These are phyloP conservation scores for Xylaria sp. DNA, from an alignment of 2,329 filamentous ascomycete species.

Conservation along the genomic window DNA sequence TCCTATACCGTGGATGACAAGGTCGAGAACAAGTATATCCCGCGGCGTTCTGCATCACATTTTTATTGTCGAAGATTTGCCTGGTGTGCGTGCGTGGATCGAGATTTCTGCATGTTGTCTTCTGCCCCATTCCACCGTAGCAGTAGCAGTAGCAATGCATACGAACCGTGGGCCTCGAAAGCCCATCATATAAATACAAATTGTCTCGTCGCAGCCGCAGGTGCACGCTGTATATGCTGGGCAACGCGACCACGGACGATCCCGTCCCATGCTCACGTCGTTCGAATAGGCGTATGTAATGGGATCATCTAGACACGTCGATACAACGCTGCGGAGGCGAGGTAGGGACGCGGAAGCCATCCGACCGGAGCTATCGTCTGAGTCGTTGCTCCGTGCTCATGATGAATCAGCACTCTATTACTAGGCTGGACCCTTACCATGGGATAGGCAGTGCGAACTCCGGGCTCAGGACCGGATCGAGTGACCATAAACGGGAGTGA, in stretches of 20 bases:
- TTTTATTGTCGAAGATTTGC: slow-evolving; percentile 6
- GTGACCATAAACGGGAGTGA: slow-evolving; percentile 23
- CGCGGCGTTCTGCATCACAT: slow-evolving; percentile 5
- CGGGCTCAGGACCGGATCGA: slow-evolving; percentile 17
- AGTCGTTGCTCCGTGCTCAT: slow-evolving; percentile 19
- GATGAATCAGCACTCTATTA: slow-evolving; percentile 24
- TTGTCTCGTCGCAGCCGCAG: slow-evolving; percentile 25
- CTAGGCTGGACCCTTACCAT: slow-evolving; percentile 9
- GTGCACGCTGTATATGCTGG: slow-evolving; percentile 23
- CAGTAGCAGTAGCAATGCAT: slow-evolving; percentile 31
- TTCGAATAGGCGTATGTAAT: slow-evolving; percentile 19
- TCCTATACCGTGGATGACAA: slow-evolving; percentile 9
- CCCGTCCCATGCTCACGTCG: slow-evolving; percentile 27
- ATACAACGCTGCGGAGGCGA: slow-evolving; percentile 27
- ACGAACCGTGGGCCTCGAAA: slow-evolving; percentile 11
- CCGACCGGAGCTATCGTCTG: slow-evolving; percentile 32
- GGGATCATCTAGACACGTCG: slow-evolving; percentile 19
- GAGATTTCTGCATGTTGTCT: slow-evolving; percentile 1
- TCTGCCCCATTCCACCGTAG: slow-evolving; percentile 18
- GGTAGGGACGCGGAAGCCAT: slow-evolving; percentile 36
- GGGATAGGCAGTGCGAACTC: slow-evolving; percentile 11
- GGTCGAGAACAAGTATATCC: slow-evolving; percentile 2
- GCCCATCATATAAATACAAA: slow-evolving; percentile 20
- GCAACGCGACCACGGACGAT: slow-evolving; percentile 29
- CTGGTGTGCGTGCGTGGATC: slow-evolving; percentile 5